These are phyloP conservation scores for Pseudogymnoascus sp. DNA, from an alignment of 2,329 filamentous ascomycete species.

Conservation along the genomic window DNA sequence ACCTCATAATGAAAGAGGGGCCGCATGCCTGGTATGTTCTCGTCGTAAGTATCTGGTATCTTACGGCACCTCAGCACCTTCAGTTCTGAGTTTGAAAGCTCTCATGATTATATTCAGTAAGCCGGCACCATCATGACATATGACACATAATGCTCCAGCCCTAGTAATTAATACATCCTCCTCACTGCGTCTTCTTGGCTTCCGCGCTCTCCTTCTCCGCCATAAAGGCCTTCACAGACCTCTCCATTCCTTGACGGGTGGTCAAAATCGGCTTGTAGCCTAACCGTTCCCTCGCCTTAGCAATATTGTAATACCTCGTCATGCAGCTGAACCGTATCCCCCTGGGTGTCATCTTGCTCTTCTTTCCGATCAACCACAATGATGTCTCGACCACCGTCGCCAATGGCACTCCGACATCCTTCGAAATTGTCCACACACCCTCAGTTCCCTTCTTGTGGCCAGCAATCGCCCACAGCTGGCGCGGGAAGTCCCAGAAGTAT, in stretches of 20 bases:
- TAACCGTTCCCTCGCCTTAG: conserved; percentile 63
- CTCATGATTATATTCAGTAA: not conserved
- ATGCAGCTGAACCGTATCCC: conserved; percentile 59
- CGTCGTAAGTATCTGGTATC: not conserved
- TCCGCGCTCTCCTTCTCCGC: conserved; percentile 20
- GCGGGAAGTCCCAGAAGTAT: conserved; percentile 85
- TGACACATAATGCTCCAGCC: not conserved
- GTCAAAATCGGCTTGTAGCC: conserved; percentile 62
- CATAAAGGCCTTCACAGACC: conserved; percentile 22
- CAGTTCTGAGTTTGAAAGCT: not conserved
- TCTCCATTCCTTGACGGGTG: conserved; percentile 54
- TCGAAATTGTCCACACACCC: conserved; percentile 48
- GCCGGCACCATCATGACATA: not conserved
- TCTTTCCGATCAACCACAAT: conserved; percentile 42
- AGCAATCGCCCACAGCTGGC: conserved; percentile 65
- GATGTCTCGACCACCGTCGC: conserved; percentile 48
- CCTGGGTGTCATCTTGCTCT: conserved; percentile 42
- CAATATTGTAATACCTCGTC: conserved; percentile 71
- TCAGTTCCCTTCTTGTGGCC: conserved; percentile 46
- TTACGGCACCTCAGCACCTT: not conserved
- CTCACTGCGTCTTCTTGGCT: conserved; percentile 26
- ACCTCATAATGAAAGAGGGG: not conserved
- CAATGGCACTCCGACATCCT: conserved; percentile 44
- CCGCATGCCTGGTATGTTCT: not conserved
- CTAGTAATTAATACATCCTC: not conserved